A percentile compares a stretch with the other conserved stretches of the same genome.
Conservation (phyloP, 345 rosid genomes). For the Rhodamnia argentea region DNA sequence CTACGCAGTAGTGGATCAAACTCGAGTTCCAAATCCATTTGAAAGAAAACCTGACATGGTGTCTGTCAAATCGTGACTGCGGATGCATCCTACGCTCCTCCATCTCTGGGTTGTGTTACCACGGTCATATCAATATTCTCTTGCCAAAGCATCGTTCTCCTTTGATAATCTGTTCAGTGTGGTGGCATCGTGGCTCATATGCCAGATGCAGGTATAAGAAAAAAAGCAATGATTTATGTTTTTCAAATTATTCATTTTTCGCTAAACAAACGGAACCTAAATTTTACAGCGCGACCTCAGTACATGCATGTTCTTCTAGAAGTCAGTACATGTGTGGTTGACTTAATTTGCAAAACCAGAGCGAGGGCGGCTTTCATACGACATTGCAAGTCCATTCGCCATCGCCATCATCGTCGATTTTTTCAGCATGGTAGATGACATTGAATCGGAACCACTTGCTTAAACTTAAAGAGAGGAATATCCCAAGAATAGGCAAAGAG, state of each 20-base stretch:
- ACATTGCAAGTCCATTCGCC: no score
- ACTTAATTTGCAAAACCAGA: background rate
- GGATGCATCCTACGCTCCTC: background rate
- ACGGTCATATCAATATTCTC: background rate
- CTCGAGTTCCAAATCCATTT: background rate
- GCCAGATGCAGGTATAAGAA: background rate
- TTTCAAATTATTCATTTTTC: no score
- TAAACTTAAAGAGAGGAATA: background rate
- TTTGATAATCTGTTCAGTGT: no score
- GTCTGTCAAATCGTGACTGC: background rate
- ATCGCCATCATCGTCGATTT: background rate
- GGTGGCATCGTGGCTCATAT: background rate
- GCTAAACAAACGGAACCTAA: no score
- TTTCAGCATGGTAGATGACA: background rate
- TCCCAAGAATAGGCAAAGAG: background rate
- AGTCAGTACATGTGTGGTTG: background rate
- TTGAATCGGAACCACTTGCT: background rate
- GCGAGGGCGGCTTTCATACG: background rate
- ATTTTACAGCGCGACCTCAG: background rate
- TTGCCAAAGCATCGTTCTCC: background rate
- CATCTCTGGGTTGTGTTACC: background rate
- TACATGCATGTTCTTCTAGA: no score
- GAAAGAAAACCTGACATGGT: background rate
- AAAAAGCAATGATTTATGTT: no score
- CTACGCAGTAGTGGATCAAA: background rate